Conservation (phyloP, 2,329 filamentous ascomycete species). For the Trichoderma sp. region DNA sequence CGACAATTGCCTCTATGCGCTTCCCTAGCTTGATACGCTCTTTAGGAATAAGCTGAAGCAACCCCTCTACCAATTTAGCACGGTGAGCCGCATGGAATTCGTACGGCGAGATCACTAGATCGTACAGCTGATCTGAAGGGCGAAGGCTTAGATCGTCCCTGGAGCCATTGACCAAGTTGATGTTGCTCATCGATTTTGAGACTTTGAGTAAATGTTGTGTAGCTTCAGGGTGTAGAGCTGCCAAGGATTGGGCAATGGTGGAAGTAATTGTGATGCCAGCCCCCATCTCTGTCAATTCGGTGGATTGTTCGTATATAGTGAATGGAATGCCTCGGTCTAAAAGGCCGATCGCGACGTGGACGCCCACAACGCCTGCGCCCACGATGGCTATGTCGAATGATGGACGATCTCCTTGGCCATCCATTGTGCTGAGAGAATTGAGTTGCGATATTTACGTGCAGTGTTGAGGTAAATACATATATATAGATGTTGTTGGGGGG, state of each 20-base stretch:
- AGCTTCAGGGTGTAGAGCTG: not conserved
- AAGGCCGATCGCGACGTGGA: slow-evolving; percentile 48
- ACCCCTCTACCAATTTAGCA: slow-evolving; percentile 33
- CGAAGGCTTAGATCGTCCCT: slow-evolving; percentile 1
- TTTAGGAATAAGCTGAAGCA: slow-evolving; percentile 39
- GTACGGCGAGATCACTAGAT: not conserved
- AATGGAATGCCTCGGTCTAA: slow-evolving; percentile 42
- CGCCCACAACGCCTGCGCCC: slow-evolving; percentile 52
- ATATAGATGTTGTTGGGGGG: not conserved
- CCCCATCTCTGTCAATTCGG: slow-evolving; percentile 34
- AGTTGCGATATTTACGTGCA: not conserved
- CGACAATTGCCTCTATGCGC: slow-evolving; percentile 33
- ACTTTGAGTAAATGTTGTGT: not conserved
- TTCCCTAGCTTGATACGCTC: slow-evolving; percentile 35
- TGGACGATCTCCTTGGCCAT: not conserved
- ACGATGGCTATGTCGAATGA: slow-evolving; percentile 44
- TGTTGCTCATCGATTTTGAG: not conserved
- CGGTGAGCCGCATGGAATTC: not conserved
- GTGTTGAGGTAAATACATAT: not conserved
- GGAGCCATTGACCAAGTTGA: not conserved
- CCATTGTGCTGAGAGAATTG: not conserved
- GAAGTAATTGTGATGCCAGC: slow-evolving; percentile 51
- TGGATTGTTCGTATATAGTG: slow-evolving; percentile 47
- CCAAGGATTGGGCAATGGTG: slow-evolving; percentile 34
- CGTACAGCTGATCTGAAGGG: not conserved